A percentile compares a stretch with the other conserved stretches of the same genome.
Evolutionary conservation across 768 basidiomycete species (phyloP).

Genomic region (Russula sp.): DNA sequence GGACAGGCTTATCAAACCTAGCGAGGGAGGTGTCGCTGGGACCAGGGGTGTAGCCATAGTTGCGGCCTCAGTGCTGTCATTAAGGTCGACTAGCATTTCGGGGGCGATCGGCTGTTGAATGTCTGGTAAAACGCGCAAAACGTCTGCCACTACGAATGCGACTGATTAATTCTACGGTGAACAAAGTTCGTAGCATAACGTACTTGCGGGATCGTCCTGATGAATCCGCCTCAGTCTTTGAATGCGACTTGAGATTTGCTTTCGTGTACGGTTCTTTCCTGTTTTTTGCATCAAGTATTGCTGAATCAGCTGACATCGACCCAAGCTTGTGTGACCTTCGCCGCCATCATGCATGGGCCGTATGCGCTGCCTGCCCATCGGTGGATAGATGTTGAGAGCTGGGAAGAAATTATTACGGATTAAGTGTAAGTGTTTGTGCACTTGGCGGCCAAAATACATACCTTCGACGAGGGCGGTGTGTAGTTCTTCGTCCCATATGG

Average conservation of each 20-base stretch:
- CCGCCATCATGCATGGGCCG: conserved; percentile 7
- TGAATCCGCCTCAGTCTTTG: conserved; percentile 33
- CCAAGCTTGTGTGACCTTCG: conserved; percentile 22
- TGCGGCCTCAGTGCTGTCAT: neutral
- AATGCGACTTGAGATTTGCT: conserved; percentile 36
- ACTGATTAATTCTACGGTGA: neutral
- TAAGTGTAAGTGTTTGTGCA: neutral
- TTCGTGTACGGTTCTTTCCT: conserved; percentile 33
- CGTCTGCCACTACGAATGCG: conserved; percentile 6
- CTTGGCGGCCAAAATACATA: conserved; percentile 10
- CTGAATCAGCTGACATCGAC: conserved; percentile 36
- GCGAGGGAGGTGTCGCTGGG: conserved; percentile 11
- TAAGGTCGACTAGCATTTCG: conserved; percentile 8
- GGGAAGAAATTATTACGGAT: neutral
- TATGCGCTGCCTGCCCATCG: conserved; percentile 21
- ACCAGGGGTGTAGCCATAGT: neutral
- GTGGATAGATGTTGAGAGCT: conserved; percentile 21
- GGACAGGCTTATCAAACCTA: conserved; percentile 9
- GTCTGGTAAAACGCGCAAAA: conserved; percentile 11
- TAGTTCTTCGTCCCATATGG: conserved; percentile 22
- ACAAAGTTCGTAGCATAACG: conserved; percentile 15
- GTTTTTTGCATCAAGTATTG: conserved; percentile 34
- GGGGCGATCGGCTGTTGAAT: neutral
- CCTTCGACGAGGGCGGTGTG: conserved; percentile 20
- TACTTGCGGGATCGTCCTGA: conserved; percentile 29